Conservation (phyloP, 2,329 filamentous ascomycete species). For the Microsporum ferrugineum region DNA sequence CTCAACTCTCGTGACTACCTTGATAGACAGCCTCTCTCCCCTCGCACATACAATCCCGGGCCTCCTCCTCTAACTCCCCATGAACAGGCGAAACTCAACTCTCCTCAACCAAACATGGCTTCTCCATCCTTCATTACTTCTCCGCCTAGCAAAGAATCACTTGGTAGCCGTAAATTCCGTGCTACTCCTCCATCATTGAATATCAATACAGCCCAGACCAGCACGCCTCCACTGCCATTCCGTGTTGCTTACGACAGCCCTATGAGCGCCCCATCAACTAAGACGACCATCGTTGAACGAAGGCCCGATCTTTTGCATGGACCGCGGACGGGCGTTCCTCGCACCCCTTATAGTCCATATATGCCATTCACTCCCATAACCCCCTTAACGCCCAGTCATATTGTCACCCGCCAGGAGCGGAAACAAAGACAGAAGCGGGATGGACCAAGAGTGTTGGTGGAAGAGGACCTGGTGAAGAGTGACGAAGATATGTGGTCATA, state of each 20-base stretch:
- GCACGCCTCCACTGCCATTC: slow-evolving; percentile 33
- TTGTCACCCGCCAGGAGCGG: slow-evolving; percentile 35
- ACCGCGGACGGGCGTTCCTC: slow-evolving; percentile 36
- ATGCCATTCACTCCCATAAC: slow-evolving; percentile 42
- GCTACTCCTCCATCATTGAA: slow-evolving; percentile 27
- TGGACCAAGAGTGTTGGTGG: slow-evolving; percentile 34
- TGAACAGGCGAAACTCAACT: slow-evolving; percentile 15
- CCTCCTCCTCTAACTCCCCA: slow-evolving; percentile 44
- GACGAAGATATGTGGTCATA: slow-evolving; percentile 36
- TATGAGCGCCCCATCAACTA: slow-evolving; percentile 37
- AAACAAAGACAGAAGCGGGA: slow-evolving; percentile 33
- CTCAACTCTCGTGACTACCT: slow-evolving; percentile 35
- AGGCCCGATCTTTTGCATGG: slow-evolving; percentile 27
- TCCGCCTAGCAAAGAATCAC: slow-evolving; percentile 14
- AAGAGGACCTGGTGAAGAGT: slow-evolving; percentile 37
- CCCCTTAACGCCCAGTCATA: slow-evolving; percentile 37
- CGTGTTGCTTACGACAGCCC: slow-evolving; percentile 31
- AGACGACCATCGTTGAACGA: slow-evolving; percentile 39
- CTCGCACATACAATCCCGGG: slow-evolving; percentile 45
- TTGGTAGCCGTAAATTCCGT: slow-evolving; percentile 2
- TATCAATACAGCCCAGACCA: slow-evolving; percentile 19
- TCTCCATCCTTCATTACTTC: slow-evolving; percentile 4
- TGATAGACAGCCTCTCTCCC: slow-evolving; percentile 46
- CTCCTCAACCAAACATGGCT: neutral
- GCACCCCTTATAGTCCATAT: slow-evolving; percentile 40